Evolutionary conservation across 139 green algal genomes (phyloP).

Genomic region (Chlamydomonas sphaeroides): DNA sequence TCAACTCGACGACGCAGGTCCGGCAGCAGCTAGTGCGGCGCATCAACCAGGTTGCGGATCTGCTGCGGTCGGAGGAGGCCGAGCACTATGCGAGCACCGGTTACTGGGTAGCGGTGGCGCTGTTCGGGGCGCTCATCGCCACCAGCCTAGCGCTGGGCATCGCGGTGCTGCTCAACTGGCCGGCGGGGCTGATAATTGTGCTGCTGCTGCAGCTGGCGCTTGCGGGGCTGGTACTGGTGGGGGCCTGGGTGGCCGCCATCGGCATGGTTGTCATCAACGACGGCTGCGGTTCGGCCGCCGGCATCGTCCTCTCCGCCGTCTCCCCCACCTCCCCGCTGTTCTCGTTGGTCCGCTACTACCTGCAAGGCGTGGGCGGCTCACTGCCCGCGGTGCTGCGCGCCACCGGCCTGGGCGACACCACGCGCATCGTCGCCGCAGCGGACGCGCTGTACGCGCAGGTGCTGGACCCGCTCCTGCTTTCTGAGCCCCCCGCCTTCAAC

Average conservation of each 20-base stretch:
- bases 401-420: constrained; percentile 23
- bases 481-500: background rate
- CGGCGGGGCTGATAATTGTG: background rate
- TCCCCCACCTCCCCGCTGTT: constrained; percentile 12
- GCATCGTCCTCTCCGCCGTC: constrained; percentile 3
- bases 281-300: background rate
- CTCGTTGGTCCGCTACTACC: constrained; percentile 25
- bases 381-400: background rate
- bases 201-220: background rate
- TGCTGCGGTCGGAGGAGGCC: background rate
- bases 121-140: background rate
- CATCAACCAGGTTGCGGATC: background rate
- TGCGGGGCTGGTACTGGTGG: background rate
- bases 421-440: background rate
- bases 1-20: constrained; percentile 9
- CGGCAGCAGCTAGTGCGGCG: background rate
- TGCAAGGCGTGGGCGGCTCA: constrained; percentile 26
- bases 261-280: background rate
- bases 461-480: constrained; percentile 13
- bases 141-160: background rate
- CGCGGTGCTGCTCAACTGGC: background rate
- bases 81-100: background rate
- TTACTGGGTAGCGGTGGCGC: background rate
- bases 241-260: background rate
- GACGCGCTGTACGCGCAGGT: background rate